phyloP scores from a whole-genome alignment of 805 yeast species.

The Saccharomycopsis malanga region DNA sequence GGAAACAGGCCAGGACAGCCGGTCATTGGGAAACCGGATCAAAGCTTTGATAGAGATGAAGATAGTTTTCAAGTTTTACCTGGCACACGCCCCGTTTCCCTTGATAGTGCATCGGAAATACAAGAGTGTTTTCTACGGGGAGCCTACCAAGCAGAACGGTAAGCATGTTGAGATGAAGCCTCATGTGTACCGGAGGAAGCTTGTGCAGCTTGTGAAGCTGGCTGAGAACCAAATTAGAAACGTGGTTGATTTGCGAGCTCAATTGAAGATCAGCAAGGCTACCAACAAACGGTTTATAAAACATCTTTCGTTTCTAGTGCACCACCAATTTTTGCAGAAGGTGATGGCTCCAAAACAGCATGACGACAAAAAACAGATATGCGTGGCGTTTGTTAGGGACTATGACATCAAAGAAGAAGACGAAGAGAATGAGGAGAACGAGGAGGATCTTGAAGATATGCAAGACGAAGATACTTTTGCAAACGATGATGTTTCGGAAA shows the following conservation, averaged over 20 bases:
- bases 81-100: background rate
- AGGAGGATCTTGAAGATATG: slow-evolving; percentile 4
- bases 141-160: background rate
- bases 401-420: background rate
- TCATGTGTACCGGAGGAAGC: background rate
- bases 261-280: background rate
- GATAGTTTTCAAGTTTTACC: background rate
- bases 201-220: background rate
- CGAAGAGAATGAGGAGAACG: slow-evolving; percentile 4
- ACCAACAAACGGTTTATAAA: background rate
- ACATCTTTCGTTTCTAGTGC: too few relatives aligned
- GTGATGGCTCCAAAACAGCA: background rate
- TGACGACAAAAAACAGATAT: background rate
- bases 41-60: slow-evolving; percentile 1
- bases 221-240: background rate
- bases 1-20: slow-evolving; percentile 5
- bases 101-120: slow-evolving; percentile 1
- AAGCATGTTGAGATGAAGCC: background rate
- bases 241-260: background rate
- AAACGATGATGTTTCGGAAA: background rate
- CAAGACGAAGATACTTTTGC: background rate
- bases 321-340: background rate
- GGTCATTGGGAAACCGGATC: slow-evolving; percentile 6
- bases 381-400: background rate
- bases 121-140: background rate